These are phyloP conservation scores for Trypanosoma scelopori DNA, from an alignment of 208 protist genomes.

Conservation along the genomic window DNA sequence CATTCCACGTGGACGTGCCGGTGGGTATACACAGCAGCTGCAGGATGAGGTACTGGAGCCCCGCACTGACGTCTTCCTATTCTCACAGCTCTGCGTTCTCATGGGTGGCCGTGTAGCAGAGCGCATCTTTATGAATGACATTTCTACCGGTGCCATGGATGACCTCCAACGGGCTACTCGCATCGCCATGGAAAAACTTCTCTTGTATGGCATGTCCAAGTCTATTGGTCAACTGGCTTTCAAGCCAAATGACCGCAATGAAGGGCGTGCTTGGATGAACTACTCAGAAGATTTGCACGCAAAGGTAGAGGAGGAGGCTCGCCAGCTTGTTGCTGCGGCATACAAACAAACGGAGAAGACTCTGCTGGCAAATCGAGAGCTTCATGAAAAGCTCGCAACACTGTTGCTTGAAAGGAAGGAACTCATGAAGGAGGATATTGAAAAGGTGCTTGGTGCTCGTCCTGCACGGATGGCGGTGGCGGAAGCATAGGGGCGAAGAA, in stretches of 20 bases:
- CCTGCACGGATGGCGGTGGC: slow-evolving; percentile 20
- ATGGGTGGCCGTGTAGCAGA: slow-evolving; percentile 90
- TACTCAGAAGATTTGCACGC: slow-evolving; percentile 87
- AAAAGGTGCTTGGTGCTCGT: slow-evolving; percentile 67
- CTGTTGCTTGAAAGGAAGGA: slow-evolving; percentile 89
- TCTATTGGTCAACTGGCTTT: slow-evolving; percentile 84
- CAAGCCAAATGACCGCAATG: slow-evolving; percentile 86
- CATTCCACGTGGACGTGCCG: slow-evolving; percentile 86
- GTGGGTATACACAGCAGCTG: slow-evolving; percentile 92
- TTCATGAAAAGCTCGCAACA: slow-evolving; percentile 70
- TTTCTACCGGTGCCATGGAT: slow-evolving; percentile 91
- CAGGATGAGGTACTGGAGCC: slow-evolving; percentile 90
- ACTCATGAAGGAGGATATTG: slow-evolving; percentile 77
- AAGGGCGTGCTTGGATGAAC: slow-evolving; percentile 89
- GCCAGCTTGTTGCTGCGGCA: slow-evolving; percentile 62
- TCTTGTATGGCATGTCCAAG: slow-evolving; percentile 90
- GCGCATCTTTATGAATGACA: slow-evolving; percentile 82
- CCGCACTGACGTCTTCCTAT: slow-evolving; percentile 84
- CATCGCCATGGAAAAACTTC: slow-evolving; percentile 85
- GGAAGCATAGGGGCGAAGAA: neutral
- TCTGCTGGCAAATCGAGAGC: slow-evolving; percentile 63
- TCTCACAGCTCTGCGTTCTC: slow-evolving; percentile 88
- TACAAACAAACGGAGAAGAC: slow-evolving; percentile 73
- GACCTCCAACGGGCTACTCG: slow-evolving; percentile 90
- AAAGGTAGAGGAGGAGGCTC: slow-evolving; percentile 84